Base-by-base conservation (phyloP, 352 stramenopile species). In the Phytophthora sojae region DNA sequence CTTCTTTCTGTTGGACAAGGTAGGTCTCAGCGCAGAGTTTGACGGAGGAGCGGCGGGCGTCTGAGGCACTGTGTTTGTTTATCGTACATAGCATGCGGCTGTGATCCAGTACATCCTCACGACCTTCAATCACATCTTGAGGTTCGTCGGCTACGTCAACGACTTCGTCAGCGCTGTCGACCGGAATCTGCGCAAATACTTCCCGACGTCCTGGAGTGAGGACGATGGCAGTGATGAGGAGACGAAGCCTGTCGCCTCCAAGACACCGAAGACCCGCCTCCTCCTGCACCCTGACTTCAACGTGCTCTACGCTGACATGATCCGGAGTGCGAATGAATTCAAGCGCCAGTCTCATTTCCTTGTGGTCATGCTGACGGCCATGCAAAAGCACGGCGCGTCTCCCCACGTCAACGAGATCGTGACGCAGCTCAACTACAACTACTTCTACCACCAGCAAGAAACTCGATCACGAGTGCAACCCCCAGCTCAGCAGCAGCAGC, bases 401-500 rank as follows among this genome's bases (percentile, higher is more conserved):
- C 75, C 85, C 9, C 80, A 95, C 63, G 80, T 94, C 15, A 85
- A 79, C 19, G 81, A 93, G 50, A 78, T 94, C 21, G 63, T 91
- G 23, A 80, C 83, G 15, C 81, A 91, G 29, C 81, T 95, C 51
- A 95, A 92, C 61, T 95, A 85, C 75, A 95, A 95, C 54, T 82
- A 78, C 59, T 91, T 84, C 42, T 91, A 91, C 52, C 80, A 90
- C 63, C 50, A 76, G 11, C 61, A 81, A 76, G 62, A 83, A 57
- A 58, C 53, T 2, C 60, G 44, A 35, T 56, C 64, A n/a, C 61
- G 53, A 64, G 15, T 52, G 2, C 53, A 63, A 25, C 5, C 42
- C 11, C 44, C 56, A 29, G 11, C 53, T 35, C 56, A 63, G 17
- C 49, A 61, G 7, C 39, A 1, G 21, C 21, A 61, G 7, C 39